Evolutionary conservation across 352 stramenopile genomes (phyloP), one percentile per base, ranked within the genome.

Genomic region (Phytophthora chlamydospora): DNA sequence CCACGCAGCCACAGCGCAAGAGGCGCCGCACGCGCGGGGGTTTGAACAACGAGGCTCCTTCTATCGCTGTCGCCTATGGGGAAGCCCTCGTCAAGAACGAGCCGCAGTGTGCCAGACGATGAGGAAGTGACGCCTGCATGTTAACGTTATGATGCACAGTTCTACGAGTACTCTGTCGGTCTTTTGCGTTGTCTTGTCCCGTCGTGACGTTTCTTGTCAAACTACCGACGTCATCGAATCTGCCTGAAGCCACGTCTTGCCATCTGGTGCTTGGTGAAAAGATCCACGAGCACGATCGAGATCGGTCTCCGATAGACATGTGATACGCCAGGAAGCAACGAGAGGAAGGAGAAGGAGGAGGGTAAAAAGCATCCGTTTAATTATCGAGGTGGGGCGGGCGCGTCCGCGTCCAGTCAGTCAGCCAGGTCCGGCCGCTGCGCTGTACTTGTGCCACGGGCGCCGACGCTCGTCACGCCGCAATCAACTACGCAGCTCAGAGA

Each of bases 351-450:
- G 36, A 17, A 17, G 24, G 21, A 27, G 44, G 34, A 38, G 33
- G 49, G 34, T 34, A 71, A 62, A 33, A 73, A 58, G 50, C 53
- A 66, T 68, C 57, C 35, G 39, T 75, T 74, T 71, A 62, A 67
- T 71, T 75, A 71, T 64, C 56, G n/a, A 56, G 42, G 49, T 62
- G 66, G 59, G 59, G 60, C 47, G 57, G 46, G 48, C 58, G 52
- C 29, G 40, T 71, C 44, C 50, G 43, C 31, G 41, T 38, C 17
- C 33, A 52, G 52, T 50, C 38, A n/a, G n/a, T 4, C 27, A 31
- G 32, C 13, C n/a, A 45, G 11, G 6, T 31, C 27, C 6, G 27
- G 27, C 27, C 27, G 27, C 33, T 44, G 17, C 47, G 19, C 27
- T 31, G 27, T 31, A 8, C 17, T 31, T 34, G 24, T 7, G 39